A percentile compares a stretch with the other conserved stretches of the same genome.
Evolutionary conservation across 768 basidiomycete genomes (phyloP).

Genomic region (Auricularia heimuer): DNA sequence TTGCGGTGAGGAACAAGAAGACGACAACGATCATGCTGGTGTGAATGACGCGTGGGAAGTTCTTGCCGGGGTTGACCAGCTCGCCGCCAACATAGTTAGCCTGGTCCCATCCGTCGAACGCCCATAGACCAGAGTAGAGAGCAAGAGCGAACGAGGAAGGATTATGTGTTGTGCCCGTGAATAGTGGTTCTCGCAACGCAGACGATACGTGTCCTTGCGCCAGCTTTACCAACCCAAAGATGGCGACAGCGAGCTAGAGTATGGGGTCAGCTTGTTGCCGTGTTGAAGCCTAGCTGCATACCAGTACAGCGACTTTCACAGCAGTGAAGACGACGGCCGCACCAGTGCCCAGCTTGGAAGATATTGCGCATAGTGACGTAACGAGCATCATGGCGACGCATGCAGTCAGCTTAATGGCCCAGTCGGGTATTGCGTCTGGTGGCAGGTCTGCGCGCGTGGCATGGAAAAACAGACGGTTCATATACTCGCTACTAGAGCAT

Average conservation of each 20-base stretch:
- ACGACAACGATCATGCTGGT: constrained; percentile 79
- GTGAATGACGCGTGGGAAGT: constrained; percentile 84
- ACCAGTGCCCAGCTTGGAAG: constrained; percentile 67
- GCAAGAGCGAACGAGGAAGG: constrained; percentile 88
- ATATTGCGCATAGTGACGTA: constrained; percentile 67
- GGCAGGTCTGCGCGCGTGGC: constrained; percentile 59
- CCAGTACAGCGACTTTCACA: constrained; percentile 72
- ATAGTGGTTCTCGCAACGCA: constrained; percentile 59
- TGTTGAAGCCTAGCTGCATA: constrained; percentile 26
- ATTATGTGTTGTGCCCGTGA: constrained; percentile 62
- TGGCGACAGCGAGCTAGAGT: constrained; percentile 41
- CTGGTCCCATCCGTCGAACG: constrained; percentile 95
- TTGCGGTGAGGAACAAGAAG: constrained; percentile 71
- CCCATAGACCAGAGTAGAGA: constrained; percentile 90
- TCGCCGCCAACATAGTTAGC: constrained; percentile 87
- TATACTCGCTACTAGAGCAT: constrained; percentile 49
- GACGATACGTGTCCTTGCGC: constrained; percentile 58
- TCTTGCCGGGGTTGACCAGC: constrained; percentile 70
- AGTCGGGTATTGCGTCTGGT: constrained; percentile 72
- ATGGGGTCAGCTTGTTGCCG: constrained; percentile 1
- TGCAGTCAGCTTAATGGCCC: constrained; percentile 87
- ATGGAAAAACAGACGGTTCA: constrained; percentile 83
- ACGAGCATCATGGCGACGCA: constrained; percentile 60
- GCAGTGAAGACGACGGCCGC: constrained; percentile 80
- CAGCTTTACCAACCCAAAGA: constrained; percentile 72